Conservation (phyloP, 176 grass and related monocot genomes). For the Carex myosuroides region DNA sequence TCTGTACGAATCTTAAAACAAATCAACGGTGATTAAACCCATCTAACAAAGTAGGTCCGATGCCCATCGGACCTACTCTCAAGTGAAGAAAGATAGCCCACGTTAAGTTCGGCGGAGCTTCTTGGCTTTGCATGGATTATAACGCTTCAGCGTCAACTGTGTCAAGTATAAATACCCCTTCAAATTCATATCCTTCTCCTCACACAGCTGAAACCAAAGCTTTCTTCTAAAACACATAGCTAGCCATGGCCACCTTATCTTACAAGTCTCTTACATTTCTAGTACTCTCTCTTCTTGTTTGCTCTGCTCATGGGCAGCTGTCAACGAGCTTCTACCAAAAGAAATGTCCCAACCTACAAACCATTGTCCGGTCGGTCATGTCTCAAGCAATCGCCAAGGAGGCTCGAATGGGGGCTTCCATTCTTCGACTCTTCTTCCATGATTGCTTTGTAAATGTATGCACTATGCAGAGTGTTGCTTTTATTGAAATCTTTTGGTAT, state of each 20-base stretch:
- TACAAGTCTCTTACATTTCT: conserved; percentile 10
- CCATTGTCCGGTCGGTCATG: conserved; percentile 28
- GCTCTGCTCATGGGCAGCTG: conserved; percentile 29
- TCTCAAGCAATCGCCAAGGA: conserved; percentile 24
- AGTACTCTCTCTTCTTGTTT: conserved; percentile 23
- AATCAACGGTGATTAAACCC: too few relatives aligned
- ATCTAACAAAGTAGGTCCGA: too few relatives aligned
- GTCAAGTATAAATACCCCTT: neutral
- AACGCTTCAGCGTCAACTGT: neutral
- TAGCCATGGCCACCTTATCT: conserved; percentile 22
- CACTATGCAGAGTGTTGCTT: too few relatives aligned
- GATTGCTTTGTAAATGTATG: conserved; percentile 61
- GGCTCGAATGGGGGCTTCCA: conserved; percentile 47
- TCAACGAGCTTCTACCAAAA: conserved; percentile 36
- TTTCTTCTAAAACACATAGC: neutral
- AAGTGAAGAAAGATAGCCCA: neutral
- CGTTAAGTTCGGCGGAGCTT: neutral
- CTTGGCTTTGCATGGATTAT: conserved; percentile 4
- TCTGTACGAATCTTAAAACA: too few relatives aligned
- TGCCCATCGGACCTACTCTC: too few relatives aligned
- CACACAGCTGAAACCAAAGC: neutral
- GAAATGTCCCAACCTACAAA: conserved; percentile 49
- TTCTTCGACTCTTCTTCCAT: conserved; percentile 77
- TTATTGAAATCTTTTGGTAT: neutral
- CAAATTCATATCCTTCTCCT: neutral